These are phyloP conservation scores for Penicillium sp. DNA, from an alignment of 2,329 filamentous ascomycete genomes.

Conservation along the genomic window DNA sequence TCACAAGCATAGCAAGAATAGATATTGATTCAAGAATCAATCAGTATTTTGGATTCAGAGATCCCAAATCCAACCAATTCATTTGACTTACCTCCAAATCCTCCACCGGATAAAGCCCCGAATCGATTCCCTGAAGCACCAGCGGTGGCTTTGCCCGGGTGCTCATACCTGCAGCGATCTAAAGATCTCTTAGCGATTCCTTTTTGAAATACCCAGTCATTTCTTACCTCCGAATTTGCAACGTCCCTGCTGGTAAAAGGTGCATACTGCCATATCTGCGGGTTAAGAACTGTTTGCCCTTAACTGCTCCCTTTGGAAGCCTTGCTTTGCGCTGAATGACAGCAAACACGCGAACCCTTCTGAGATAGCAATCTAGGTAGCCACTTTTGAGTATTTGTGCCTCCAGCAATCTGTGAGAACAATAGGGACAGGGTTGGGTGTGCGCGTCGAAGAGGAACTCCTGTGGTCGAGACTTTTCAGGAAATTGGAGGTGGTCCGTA, in stretches of 20 bases:
- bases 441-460: conserved; percentile 1
- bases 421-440: not conserved
- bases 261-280: conserved; percentile 52
- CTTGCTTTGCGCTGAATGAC: not conserved
- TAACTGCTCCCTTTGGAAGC: not conserved
- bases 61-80: not conserved
- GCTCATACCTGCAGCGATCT: conserved; percentile 60
- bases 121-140: conserved; percentile 56
- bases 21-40: not conserved
- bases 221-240: conserved; percentile 63
- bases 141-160: conserved; percentile 46
- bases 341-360: too few species aligned
- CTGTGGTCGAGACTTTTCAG: conserved; percentile 8
- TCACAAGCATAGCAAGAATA: not conserved
- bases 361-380: not conserved
- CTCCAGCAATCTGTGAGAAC: not conserved
- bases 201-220: conserved; percentile 1
- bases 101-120: conserved; percentile 45
- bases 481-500: conserved; percentile 3
- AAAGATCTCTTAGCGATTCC: not conserved
- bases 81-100: conserved; percentile 41
- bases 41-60: not conserved
- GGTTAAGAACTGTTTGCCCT: conserved; percentile 1
- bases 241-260: conserved; percentile 61
- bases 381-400: not conserved